Evolutionary conservation across 352 stramenopile genomes (phyloP).

Genomic region (Globisporangium perplexum): DNA sequence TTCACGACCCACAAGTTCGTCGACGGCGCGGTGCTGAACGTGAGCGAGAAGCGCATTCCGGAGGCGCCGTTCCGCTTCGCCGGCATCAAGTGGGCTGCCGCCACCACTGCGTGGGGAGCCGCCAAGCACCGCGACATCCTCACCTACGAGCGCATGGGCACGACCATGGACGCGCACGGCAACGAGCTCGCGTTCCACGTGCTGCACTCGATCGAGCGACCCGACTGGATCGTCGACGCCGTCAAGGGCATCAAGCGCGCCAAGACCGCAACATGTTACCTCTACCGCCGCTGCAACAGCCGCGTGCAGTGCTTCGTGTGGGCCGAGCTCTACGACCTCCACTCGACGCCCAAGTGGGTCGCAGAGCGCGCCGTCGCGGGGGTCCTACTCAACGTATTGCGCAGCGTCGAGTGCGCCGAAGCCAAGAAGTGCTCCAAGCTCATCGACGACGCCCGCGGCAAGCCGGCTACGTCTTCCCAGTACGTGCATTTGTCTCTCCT

Average conservation of each 20-base stretch:
- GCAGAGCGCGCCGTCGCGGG: constrained; percentile 16
- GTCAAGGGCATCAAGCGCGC: constrained; percentile 44
- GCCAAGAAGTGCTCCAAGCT: constrained; percentile 9
- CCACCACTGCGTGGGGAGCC: constrained; percentile 2
- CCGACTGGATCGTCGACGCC: constrained; percentile 34
- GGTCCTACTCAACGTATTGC: constrained; percentile 13
- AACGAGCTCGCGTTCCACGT: constrained; percentile 48
- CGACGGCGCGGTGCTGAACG: constrained; percentile 23
- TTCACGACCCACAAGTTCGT: constrained; percentile 26
- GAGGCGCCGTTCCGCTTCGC: constrained; percentile 34
- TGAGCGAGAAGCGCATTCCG: constrained; percentile 20
- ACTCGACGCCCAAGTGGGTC: constrained; percentile 1
- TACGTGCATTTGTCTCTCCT: too few relatives aligned
- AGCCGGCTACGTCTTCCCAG: too few relatives aligned
- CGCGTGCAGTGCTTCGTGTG: constrained; percentile 37
- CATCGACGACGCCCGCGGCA: neutral
- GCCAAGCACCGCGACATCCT: constrained; percentile 31
- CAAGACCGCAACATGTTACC: constrained; percentile 39
- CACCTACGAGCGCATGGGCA: constrained; percentile 49
- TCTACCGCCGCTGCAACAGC: constrained; percentile 27
- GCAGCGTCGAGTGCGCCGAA: constrained; percentile 10
- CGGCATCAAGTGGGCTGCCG: constrained; percentile 41
- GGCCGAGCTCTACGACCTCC: constrained; percentile 18
- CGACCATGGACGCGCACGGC: constrained; percentile 34
- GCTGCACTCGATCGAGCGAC: constrained; percentile 49